Conservation (phyloP, 2,329 filamentous ascomycete species). For the Aspergillus flavus region DNA sequence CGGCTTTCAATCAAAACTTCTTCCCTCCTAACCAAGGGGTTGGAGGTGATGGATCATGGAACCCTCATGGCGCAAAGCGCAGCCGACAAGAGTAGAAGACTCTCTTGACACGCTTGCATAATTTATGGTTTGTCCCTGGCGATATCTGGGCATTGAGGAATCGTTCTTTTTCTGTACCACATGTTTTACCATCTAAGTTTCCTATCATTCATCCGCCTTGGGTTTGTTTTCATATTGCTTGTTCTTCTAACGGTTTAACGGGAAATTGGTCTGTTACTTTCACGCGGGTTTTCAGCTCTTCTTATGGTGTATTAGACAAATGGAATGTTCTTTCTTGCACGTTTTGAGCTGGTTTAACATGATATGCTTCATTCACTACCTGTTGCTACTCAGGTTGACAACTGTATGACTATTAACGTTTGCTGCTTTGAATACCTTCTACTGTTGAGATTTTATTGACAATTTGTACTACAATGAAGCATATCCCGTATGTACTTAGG, state of each 20-base stretch:
- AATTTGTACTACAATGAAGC: neutral
- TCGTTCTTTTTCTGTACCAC: conserved; percentile 17
- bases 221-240: conserved; percentile 8
- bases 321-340: conserved; percentile 16
- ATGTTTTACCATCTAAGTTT: conserved; percentile 15
- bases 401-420: neutral
- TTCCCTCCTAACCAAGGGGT: conserved; percentile 59
- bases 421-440: neutral
- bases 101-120: conserved; percentile 9
- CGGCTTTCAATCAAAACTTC: conserved; percentile 73
- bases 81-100: conserved; percentile 67
- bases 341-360: neutral
- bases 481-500: neutral
- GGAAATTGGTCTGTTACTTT: conserved; percentile 22
- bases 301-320: conserved; percentile 33
- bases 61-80: conserved; percentile 79
- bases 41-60: conserved; percentile 67
- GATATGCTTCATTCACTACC: neutral
- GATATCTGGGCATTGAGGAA: conserved; percentile 4
- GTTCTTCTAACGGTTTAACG: conserved; percentile 16
- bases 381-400: neutral
- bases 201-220: conserved; percentile 9
- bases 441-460: neutral
- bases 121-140: conserved; percentile 11
- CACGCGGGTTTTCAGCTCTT: conserved; percentile 19